Conservation (phyloP, 2,329 filamentous ascomycete species). For the Monosporascus sp. region DNA sequence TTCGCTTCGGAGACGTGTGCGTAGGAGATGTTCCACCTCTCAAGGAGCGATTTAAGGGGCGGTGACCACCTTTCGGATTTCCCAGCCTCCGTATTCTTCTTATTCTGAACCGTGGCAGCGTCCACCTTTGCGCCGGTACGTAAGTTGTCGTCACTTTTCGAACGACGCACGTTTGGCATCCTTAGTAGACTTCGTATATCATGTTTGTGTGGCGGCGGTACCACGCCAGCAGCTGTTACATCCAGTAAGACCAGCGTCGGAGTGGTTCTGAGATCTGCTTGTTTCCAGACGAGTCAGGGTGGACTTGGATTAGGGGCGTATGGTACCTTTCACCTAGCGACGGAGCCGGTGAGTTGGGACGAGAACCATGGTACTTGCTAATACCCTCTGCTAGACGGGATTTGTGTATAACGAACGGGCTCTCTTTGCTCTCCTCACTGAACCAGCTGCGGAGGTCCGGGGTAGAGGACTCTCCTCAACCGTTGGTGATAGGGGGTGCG, state of each 20-base stretch:
- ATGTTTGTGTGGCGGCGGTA: no score
- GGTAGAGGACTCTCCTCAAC: slow-evolving; percentile 21
- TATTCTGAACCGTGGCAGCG: background rate
- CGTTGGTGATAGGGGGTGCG: slow-evolving; percentile 22
- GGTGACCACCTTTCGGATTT: background rate
- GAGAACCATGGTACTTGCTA: background rate
- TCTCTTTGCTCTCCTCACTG: background rate
- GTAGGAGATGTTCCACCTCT: background rate
- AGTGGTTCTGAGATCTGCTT: background rate
- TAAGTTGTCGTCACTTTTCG: no score
- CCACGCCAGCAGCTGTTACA: no score
- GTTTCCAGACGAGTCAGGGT: background rate
- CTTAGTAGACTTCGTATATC: no score
- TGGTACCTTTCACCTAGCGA: background rate
- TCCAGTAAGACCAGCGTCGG: background rate
- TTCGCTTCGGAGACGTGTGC: background rate
- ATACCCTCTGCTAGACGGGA: background rate
- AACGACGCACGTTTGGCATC: no score
- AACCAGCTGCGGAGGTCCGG: background rate
- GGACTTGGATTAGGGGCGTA: background rate
- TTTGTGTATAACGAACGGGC: background rate
- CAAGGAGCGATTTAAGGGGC: background rate
- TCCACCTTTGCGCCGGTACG: background rate
- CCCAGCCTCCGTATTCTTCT: background rate
- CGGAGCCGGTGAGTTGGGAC: background rate